phyloP scores from a whole-genome alignment of 2,329 filamentous ascomycete species.

The Apiospora phragmitis region DNA sequence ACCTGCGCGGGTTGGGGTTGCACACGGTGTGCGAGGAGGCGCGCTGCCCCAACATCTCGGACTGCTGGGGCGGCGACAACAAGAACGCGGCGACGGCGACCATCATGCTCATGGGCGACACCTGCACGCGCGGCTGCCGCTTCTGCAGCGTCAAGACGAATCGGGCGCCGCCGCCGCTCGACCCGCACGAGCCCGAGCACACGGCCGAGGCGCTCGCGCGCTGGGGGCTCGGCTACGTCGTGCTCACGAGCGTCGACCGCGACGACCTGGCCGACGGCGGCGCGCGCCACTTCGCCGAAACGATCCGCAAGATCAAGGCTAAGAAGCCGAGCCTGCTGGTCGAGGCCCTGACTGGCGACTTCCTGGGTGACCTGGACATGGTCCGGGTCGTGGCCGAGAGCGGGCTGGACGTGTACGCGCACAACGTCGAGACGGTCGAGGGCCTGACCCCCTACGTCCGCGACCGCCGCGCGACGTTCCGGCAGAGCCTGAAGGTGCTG shows the following conservation, averaged over 20 bases:
- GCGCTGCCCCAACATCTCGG: constrained; percentile 93
- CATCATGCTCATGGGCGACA: constrained; percentile 99
- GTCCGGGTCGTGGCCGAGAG: constrained; percentile 81
- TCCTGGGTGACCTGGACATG: constrained; percentile 81
- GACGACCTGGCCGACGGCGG: constrained; percentile 91
- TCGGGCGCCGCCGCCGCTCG: constrained; percentile 73
- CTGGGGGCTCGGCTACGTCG: constrained; percentile 96
- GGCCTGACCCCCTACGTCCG: constrained; percentile 85
- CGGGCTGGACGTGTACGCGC: constrained; percentile 93
- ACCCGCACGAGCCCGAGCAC: constrained; percentile 95
- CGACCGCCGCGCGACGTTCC: constrained; percentile 85
- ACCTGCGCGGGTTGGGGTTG: constrained; percentile 83
- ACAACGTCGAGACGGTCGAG: constrained; percentile 96
- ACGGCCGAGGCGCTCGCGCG: constrained; percentile 88
- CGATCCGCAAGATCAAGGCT: constrained; percentile 88
- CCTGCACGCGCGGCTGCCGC: constrained; percentile 91
- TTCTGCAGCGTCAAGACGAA: constrained; percentile 97
- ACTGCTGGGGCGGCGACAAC: constrained; percentile 92
- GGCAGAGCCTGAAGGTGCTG: constrained; percentile 80
- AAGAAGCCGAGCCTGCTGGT: constrained; percentile 77
- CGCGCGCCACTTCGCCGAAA: constrained; percentile 87
- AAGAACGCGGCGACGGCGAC: constrained; percentile 93
- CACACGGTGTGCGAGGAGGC: constrained; percentile 99
- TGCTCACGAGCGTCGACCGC: constrained; percentile 89
- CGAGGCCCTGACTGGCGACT: constrained; percentile 87